Conservation (phyloP, 2,329 filamentous ascomycete species). For the Ilyonectria sp. region DNA sequence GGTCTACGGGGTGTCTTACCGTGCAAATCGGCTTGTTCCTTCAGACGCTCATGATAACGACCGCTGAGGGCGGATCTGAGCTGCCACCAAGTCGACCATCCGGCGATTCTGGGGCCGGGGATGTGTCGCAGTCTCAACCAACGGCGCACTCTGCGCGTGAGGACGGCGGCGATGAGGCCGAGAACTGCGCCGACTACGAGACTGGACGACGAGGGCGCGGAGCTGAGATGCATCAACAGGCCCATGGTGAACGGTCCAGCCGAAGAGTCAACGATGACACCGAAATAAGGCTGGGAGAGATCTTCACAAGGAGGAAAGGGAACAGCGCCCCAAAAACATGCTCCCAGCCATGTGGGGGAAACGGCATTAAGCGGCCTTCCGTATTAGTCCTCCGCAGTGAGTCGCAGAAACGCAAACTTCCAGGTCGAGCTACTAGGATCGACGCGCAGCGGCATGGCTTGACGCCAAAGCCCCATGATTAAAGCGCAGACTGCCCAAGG, state of each 20-base stretch:
- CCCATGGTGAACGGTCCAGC: slow-evolving; percentile 31
- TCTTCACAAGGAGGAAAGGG: background rate
- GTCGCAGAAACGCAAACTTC: too few relatives aligned
- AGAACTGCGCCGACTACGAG: slow-evolving; percentile 11
- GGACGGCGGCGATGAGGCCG: background rate
- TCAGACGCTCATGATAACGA: slow-evolving; percentile 47
- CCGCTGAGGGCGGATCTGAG: slow-evolving; percentile 47
- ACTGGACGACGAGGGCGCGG: slow-evolving; percentile 1
- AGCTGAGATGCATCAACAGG: slow-evolving; percentile 14
- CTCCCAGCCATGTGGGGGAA: slow-evolving; percentile 13
- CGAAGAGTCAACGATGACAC: background rate
- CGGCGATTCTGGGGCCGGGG: slow-evolving; percentile 45
- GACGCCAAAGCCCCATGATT: background rate
- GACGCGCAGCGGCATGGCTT: slow-evolving; percentile 12
- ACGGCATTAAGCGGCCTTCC: slow-evolving; percentile 1
- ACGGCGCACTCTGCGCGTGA: slow-evolving; percentile 29
- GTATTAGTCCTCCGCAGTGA: background rate
- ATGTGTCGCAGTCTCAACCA: slow-evolving; percentile 50
- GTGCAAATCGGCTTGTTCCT: slow-evolving; percentile 43
- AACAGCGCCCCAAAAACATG: background rate
- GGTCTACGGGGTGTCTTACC: slow-evolving; percentile 28
- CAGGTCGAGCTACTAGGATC: slow-evolving; percentile 4
- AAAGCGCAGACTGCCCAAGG: too few relatives aligned
- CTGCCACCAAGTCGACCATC: slow-evolving; percentile 51
- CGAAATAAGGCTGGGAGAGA: background rate